Evolutionary conservation across 768 basidiomycete genomes (phyloP).

Genomic region (Amanita phalloides): DNA sequence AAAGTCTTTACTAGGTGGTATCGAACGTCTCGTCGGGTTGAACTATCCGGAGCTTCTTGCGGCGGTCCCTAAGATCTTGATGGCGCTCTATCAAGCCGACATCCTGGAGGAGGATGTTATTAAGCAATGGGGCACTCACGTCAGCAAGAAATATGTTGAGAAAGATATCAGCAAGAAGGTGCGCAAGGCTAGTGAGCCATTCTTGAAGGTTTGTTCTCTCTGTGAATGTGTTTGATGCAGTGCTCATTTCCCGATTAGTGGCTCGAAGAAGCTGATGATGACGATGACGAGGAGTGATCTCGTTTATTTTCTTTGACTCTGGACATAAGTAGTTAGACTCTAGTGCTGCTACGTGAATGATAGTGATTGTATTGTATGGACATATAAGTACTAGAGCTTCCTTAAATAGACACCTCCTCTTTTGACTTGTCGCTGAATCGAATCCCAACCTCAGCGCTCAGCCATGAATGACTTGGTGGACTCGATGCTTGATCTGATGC

Average conservation of each 20-base stretch:
- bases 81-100: conserved; percentile 89
- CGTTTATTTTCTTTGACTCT: not conserved
- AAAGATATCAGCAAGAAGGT: conserved; percentile 94
- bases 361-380: not conserved
- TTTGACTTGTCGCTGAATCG: not conserved
- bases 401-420: not conserved
- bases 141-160: conserved; percentile 94
- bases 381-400: not conserved
- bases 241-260: conserved; percentile 34
- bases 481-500: conserved; percentile 92
- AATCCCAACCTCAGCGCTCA: conserved; percentile 4
- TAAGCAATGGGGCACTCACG: conserved; percentile 90
- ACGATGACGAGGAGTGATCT: conserved; percentile 27
- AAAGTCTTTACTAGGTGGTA: conserved; percentile 86
- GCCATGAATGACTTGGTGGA: conserved; percentile 73
- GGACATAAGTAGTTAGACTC: not conserved
- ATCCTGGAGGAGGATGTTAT: conserved; percentile 88
- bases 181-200: conserved; percentile 89
- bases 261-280: conserved; percentile 84
- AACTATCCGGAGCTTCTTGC: conserved; percentile 60
- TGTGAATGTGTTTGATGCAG: not conserved
- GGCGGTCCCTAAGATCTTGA: conserved; percentile 81
- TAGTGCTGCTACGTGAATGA: not conserved
- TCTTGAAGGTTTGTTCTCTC: conserved; percentile 60
- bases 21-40: conserved; percentile 79